Conservation (phyloP, 352 stramenopile genomes). For the Pythium volutum region DNA sequence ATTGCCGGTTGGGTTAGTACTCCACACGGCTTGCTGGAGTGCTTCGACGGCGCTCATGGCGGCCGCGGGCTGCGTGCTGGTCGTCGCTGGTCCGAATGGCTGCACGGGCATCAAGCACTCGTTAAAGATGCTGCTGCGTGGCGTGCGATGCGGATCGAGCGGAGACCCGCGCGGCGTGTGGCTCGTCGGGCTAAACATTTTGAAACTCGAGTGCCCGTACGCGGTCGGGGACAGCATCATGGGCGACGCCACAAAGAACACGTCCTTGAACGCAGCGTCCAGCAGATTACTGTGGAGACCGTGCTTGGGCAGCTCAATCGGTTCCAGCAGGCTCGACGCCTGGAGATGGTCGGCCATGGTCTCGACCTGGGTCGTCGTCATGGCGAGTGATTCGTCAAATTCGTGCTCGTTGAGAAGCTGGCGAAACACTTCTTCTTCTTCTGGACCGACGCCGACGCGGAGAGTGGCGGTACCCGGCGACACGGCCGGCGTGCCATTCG, state of each 20-base stretch:
- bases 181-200: conserved; percentile 8
- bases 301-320: conserved; percentile 17
- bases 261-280: conserved; percentile 25
- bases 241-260: conserved; percentile 28
- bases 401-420: conserved; percentile 49
- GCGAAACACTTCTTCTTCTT: conserved; percentile 48
- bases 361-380: conserved; percentile 14
- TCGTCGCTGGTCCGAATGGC: conserved; percentile 2
- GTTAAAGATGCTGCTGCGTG: conserved; percentile 13
- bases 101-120: conserved; percentile 22
- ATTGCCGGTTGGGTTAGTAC: conserved; percentile 17
- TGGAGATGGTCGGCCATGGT: conserved; percentile 15
- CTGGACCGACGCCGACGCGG: conserved; percentile 17
- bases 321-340: conserved; percentile 11
- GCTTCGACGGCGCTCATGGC: conserved; percentile 28
- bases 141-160: conserved; percentile 21
- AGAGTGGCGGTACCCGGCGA: conserved; percentile 3
- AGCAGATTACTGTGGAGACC: background rate
- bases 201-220: conserved; percentile 2
- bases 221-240: conserved; percentile 10
- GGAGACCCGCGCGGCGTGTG: background rate
- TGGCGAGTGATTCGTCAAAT: conserved; percentile 30
- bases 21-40: conserved; percentile 27
- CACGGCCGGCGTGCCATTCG: conserved; percentile 1
- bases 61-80: background rate